A percentile compares a stretch with the other conserved stretches of the same genome.
Conservation (phyloP, 441 rosid genomes). For the Rhodomyrtus psidioides region DNA sequence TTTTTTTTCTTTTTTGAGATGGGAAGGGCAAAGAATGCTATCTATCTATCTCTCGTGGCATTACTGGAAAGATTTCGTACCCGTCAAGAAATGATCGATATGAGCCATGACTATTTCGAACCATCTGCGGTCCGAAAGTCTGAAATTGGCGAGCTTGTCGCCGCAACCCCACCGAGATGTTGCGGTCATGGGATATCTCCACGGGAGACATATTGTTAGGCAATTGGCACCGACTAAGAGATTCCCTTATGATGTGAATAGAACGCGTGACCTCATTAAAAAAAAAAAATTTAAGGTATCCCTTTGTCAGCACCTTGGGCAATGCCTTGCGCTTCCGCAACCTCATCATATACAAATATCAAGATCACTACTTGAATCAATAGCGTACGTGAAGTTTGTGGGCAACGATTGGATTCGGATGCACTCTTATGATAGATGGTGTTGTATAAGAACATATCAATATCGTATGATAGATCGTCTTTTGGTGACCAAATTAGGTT, state of each 20-base stretch:
- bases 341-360: neutral
- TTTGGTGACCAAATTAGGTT: neutral
- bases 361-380: neutral
- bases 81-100: accelerated
- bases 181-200: neutral
- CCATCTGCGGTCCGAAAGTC: accelerated
- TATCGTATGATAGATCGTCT: no score
- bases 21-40: neutral
- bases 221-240: accelerated
- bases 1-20: no score
- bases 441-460: no score
- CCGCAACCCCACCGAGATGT: neutral
- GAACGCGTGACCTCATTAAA: neutral
- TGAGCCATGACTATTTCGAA: neutral
- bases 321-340: no score
- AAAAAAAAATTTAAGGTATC: neutral
- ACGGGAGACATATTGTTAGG: neutral
- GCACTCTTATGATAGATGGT: no score
- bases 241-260: neutral
- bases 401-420: neutral
- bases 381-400: neutral
- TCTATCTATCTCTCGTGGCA: neutral
- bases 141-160: neutral
- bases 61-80: neutral
- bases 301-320: neutral